These are phyloP conservation scores for Handroanthus guayacan DNA, from an alignment of 257 asterid species.

Conservation along the genomic window DNA sequence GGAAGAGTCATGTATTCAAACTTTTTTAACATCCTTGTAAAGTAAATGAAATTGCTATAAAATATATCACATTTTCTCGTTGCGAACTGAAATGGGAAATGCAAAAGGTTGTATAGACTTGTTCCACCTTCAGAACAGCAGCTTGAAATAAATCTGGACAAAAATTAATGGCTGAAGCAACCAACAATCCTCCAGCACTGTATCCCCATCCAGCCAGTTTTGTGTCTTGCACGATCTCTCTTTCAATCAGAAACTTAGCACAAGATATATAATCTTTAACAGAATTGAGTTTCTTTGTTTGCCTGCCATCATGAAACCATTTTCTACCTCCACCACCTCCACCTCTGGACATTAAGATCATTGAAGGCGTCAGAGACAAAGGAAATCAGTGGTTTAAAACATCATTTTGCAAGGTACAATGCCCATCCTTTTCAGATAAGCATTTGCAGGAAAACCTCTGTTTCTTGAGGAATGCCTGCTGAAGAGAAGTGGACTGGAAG, in stretches of 20 bases:
- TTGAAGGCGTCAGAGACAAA: constrained; percentile 25
- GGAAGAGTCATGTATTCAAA: background rate
- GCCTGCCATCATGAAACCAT: constrained; percentile 89
- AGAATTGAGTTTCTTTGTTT: constrained; percentile 71
- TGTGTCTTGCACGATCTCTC: constrained; percentile 68
- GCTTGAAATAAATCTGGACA: constrained; percentile 86
- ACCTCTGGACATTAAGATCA: constrained; percentile 69
- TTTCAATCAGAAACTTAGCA: constrained; percentile 82
- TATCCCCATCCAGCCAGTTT: constrained; percentile 98
- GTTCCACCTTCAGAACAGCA: constrained; percentile 81
- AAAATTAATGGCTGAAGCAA: constrained; percentile 88
- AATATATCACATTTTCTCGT: background rate
- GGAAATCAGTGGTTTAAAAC: constrained; percentile 6
- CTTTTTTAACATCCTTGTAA: constrained; percentile 19
- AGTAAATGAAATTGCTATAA: background rate
- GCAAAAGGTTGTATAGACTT: background rate
- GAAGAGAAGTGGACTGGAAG: background rate
- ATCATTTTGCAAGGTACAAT: background rate
- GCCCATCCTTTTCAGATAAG: background rate
- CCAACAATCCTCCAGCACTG: constrained; percentile 95
- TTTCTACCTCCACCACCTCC: constrained; percentile 88
- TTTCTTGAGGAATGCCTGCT: background rate
- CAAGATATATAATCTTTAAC: constrained; percentile 77
- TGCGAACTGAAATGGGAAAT: constrained; percentile 1
- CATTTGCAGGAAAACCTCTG: constrained; percentile 3